Evolutionary conservation across 2,329 filamentous ascomycete genomes (phyloP).

Genomic region (Ceratocystis papillata): DNA sequence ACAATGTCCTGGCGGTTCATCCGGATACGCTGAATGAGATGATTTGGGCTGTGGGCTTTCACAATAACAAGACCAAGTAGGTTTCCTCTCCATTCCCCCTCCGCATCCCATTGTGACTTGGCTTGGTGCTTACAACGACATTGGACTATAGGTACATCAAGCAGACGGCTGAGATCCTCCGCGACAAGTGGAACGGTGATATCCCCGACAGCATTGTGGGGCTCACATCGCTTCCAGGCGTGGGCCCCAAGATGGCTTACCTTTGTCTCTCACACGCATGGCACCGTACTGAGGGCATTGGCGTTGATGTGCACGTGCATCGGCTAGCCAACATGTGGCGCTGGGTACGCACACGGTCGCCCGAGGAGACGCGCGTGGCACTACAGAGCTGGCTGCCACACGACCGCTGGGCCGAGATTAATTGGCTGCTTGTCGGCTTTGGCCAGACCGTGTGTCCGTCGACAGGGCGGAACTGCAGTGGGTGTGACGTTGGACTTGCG

Average conservation of each 20-base stretch:
- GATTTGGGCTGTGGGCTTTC: slow-evolving; percentile 79
- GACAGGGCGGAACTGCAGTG: slow-evolving; percentile 67
- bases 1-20: slow-evolving; percentile 64
- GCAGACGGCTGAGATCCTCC: slow-evolving; percentile 59
- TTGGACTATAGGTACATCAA: slow-evolving; percentile 49
- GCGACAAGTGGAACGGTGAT: slow-evolving; percentile 59
- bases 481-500: slow-evolving; percentile 66
- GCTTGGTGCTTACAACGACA: not conserved
- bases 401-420: slow-evolving; percentile 86
- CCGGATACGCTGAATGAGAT: slow-evolving; percentile 56
- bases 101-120: not conserved
- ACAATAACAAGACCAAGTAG: slow-evolving; percentile 84
- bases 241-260: slow-evolving; percentile 92
- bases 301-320: slow-evolving; percentile 90
- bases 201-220: slow-evolving; percentile 70
- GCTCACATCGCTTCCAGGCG: slow-evolving; percentile 67
- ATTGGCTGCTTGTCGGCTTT: slow-evolving; percentile 75
- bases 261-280: slow-evolving; percentile 68
- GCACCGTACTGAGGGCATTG: slow-evolving; percentile 60
- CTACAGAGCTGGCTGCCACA: slow-evolving; percentile 73
- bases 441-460: slow-evolving; percentile 71
- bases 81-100: slow-evolving; percentile 24
- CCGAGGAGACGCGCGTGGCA: slow-evolving; percentile 67
- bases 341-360: slow-evolving; percentile 71
- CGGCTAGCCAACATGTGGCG: slow-evolving; percentile 91